A percentile compares a stretch with the other conserved stretches of the same genome.
Evolutionary conservation across 345 rosid genomes (phyloP).

Genomic region (Eucalyptus pauciflora): DNA sequence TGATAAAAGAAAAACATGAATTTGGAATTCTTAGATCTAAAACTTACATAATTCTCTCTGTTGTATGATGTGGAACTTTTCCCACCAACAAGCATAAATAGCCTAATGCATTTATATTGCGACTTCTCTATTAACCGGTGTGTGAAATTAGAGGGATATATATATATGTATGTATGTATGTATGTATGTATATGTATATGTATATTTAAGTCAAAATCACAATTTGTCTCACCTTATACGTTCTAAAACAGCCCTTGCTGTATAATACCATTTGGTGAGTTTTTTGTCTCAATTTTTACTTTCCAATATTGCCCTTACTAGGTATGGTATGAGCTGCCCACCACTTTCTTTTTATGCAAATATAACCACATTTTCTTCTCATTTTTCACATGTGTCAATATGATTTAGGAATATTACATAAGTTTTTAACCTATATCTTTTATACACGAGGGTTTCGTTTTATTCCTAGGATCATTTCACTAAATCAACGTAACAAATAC

Average conservation of each 20-base stretch:
- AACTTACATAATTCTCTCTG: background rate
- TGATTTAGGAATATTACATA: background rate
- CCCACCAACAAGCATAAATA: background rate
- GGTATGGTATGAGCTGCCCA: background rate
- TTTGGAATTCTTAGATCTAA: background rate
- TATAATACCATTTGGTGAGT: background rate
- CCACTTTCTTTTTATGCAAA: background rate
- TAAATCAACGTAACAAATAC: background rate
- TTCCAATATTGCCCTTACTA: background rate
- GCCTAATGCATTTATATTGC: background rate
- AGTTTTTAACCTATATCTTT: background rate
- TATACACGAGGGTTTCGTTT: too few species aligned
- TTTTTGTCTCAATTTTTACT: background rate
- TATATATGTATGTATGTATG: rapidly evolving
- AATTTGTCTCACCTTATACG: background rate
- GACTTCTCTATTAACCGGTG: background rate
- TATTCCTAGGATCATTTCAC: background rate
- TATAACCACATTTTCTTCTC: background rate
- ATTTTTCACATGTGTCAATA: background rate
- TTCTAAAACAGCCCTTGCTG: background rate
- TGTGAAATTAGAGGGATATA: background rate
- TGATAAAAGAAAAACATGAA: background rate
- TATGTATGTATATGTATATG: rapidly evolving
- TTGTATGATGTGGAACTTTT: background rate
- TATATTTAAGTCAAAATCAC: background rate